A percentile compares a stretch with the other conserved stretches of the same genome.
Evolutionary conservation across 75 land plant genomes (phyloP).

Genomic region (Sequoiadendron giganteum): DNA sequence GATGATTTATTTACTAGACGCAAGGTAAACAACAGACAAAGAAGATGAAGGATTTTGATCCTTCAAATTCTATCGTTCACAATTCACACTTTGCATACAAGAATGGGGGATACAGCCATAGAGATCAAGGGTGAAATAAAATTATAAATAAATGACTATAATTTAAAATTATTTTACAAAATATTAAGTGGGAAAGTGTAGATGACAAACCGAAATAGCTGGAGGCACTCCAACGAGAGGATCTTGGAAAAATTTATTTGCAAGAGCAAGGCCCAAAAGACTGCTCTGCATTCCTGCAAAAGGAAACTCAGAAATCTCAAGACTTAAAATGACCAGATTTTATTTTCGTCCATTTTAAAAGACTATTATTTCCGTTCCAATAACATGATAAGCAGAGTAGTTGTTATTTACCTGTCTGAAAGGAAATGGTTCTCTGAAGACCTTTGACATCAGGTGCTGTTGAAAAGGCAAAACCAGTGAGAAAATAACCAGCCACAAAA

Average conservation of each 20-base stretch:
- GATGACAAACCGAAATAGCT: slow-evolving; percentile 73
- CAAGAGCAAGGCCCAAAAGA: slow-evolving; percentile 90
- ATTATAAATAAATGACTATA: not conserved
- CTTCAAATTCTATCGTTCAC: not conserved
- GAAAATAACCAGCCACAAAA: slow-evolving; percentile 66
- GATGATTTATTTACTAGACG: not conserved
- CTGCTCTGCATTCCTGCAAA: slow-evolving; percentile 95
- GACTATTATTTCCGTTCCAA: not conserved
- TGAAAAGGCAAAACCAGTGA: slow-evolving; percentile 52
- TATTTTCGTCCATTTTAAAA: not conserved
- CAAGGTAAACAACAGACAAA: not conserved
- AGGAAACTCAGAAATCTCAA: not conserved
- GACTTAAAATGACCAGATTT: not conserved
- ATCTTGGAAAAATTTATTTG: slow-evolving; percentile 87
- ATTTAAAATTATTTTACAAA: not conserved
- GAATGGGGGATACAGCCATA: not conserved
- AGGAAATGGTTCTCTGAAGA: slow-evolving; percentile 80
- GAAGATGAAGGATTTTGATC: not conserved
- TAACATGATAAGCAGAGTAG: not conserved
- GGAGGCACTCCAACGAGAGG: slow-evolving; percentile 92
- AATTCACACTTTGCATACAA: not conserved
- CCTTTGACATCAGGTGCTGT: slow-evolving; percentile 58
- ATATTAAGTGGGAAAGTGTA: not conserved
- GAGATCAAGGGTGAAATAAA: not conserved
- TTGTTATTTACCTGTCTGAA: slow-evolving; percentile 73